phyloP scores from a whole-genome alignment of 2,329 filamentous ascomycete species.

The Claviceps capensis region DNA sequence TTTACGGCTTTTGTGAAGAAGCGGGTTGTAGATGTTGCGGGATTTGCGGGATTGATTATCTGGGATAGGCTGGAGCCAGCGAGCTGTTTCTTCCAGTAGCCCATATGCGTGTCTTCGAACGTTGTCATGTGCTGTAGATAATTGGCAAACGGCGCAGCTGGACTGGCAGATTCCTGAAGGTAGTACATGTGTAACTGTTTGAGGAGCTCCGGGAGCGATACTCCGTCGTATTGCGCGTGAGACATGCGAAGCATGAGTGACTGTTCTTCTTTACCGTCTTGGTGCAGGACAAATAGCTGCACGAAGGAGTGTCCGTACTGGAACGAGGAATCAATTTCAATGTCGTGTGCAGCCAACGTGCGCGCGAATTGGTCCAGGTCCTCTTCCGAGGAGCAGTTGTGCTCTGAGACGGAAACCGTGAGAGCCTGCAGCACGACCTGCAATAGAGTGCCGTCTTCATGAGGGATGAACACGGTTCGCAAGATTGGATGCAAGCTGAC shows the following conservation, averaged over 20 bases:
- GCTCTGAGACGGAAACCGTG: conserved; percentile 15
- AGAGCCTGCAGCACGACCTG: conserved; percentile 45
- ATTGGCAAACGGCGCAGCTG: conserved; percentile 27
- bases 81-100: conserved; percentile 49
- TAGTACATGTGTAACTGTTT: conserved; percentile 42
- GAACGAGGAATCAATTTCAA: conserved; percentile 22
- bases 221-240: background rate
- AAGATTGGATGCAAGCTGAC: conserved; percentile 50
- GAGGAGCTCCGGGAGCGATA: conserved; percentile 29
- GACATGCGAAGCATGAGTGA: conserved; percentile 17
- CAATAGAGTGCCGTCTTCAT: conserved; percentile 32
- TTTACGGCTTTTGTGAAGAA: conserved; percentile 16
- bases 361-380: conserved; percentile 18
- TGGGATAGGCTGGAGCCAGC: conserved; percentile 36
- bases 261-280: background rate
- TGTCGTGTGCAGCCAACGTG: background rate
- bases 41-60: conserved; percentile 8
- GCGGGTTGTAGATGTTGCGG: conserved; percentile 8
- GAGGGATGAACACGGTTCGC: conserved; percentile 48
- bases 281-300: conserved; percentile 47
- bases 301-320: conserved; percentile 38
- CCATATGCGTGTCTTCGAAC: conserved; percentile 24
- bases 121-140: conserved; percentile 33
- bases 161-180: conserved; percentile 14
- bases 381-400: conserved; percentile 28